Percentiles rank a stretch among this genome's conserved stretches.
These are phyloP conservation scores for Nemania sp. DNA, from an alignment of 2,329 filamentous ascomycete genomes.

Conservation along the genomic window DNA sequence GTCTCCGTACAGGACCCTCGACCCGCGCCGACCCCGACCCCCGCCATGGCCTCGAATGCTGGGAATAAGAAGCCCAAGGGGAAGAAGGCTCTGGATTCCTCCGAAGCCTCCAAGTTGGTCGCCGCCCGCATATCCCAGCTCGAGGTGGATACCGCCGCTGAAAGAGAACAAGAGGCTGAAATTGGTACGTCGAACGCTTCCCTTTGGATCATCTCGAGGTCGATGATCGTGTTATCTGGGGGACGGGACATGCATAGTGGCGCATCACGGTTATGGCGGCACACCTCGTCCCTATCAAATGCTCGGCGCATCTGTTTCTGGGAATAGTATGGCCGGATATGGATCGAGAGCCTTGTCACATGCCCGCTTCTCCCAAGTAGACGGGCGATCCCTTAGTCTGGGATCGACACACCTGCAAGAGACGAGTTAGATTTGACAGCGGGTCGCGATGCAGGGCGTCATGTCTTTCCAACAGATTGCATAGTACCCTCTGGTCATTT, in stretches of 20 bases:
- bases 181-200: conserved; percentile 66
- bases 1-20: conserved; percentile 47
- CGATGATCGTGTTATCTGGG: neutral
- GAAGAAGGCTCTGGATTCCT: conserved; percentile 83
- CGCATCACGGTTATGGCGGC: neutral
- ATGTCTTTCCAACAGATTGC: neutral
- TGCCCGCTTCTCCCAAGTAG: neutral
- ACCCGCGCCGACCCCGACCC: conserved; percentile 50
- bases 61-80: conserved; percentile 77
- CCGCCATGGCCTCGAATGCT: conserved; percentile 53
- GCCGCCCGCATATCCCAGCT: conserved; percentile 94
- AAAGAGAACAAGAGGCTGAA: conserved; percentile 94
- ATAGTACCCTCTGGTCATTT: neutral
- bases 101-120: conserved; percentile 88
- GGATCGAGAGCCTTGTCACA: neutral
- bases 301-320: conserved; percentile 4
- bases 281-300: neutral
- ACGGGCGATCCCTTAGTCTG: neutral
- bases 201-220: neutral
- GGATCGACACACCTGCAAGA: neutral
- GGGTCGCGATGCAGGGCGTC: neutral
- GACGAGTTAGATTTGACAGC: neutral
- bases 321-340: neutral
- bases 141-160: conserved; percentile 88
- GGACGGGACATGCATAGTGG: neutral